Percentiles rank a stretch among this genome's conserved stretches.
Evolutionary conservation across 805 yeast species (phyloP).

Genomic region (Kluyveromyces nonfermentans): DNA sequence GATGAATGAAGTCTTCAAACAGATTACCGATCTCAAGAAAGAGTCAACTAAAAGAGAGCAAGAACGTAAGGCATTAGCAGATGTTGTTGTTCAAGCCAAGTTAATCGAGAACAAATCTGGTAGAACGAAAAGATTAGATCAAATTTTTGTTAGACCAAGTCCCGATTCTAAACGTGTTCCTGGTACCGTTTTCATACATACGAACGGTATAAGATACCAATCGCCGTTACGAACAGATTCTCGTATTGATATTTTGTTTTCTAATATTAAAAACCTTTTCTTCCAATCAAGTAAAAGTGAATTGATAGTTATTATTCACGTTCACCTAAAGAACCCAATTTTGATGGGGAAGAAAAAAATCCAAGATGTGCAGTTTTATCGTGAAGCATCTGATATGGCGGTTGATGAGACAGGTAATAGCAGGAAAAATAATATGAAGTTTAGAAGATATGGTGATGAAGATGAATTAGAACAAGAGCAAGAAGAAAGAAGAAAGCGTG

Average conservation of each 20-base stretch:
- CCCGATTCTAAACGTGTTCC: slow-evolving; percentile 96
- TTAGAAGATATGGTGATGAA: slow-evolving; percentile 89
- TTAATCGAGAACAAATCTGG: slow-evolving; percentile 74
- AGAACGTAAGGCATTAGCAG: slow-evolving; percentile 86
- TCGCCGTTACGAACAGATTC: slow-evolving; percentile 79
- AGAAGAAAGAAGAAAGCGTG: slow-evolving; percentile 91
- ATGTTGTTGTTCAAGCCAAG: slow-evolving; percentile 87
- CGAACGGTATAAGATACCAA: slow-evolving; percentile 91
- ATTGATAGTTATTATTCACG: slow-evolving; percentile 82
- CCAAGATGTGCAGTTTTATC: slow-evolving; percentile 87
- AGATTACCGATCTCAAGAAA: slow-evolving; percentile 85
- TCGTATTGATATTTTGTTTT: slow-evolving; percentile 76
- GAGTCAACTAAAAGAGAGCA: slow-evolving; percentile 84
- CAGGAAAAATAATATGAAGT: slow-evolving; percentile 60
- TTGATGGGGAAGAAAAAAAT: slow-evolving; percentile 95
- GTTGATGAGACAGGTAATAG: slow-evolving; percentile 96
- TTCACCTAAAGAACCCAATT: slow-evolving; percentile 85
- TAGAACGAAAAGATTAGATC: slow-evolving; percentile 78
- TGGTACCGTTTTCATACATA: slow-evolving; percentile 84
- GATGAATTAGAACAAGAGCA: slow-evolving; percentile 98
- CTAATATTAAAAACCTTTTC: slow-evolving; percentile 85
- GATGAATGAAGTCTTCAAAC: slow-evolving; percentile 80
- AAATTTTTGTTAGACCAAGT: slow-evolving; percentile 85
- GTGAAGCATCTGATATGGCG: slow-evolving; percentile 93
- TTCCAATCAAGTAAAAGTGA: slow-evolving; percentile 97